These are phyloP conservation scores for Posidonia oceanica DNA, from an alignment of 116 monocot species.

Conservation along the genomic window DNA sequence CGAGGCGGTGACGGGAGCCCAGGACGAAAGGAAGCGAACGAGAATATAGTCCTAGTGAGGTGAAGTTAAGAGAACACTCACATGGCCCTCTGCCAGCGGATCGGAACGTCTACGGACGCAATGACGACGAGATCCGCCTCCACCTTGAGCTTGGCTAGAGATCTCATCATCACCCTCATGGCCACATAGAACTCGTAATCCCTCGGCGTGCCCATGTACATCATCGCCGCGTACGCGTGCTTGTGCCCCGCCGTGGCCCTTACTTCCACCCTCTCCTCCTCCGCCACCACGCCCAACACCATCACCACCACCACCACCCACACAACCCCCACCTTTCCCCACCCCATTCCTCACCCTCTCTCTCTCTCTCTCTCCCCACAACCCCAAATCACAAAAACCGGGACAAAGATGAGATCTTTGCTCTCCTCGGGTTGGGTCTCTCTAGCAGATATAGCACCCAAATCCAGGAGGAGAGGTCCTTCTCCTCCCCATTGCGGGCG, in stretches of 20 bases:
- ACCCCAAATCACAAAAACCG: neutral
- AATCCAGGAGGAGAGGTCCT: neutral
- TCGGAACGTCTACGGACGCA: constrained; percentile 64
- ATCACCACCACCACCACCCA: neutral
- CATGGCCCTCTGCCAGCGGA: constrained; percentile 39
- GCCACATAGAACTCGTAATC: constrained; percentile 99
- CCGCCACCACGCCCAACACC: constrained; percentile 3
- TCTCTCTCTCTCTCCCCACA: neutral
- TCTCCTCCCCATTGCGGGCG: neutral
- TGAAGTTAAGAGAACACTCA: constrained; percentile 13
- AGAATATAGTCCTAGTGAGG: neutral
- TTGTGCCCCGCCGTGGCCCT: constrained; percentile 6
- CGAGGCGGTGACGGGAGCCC: neutral
- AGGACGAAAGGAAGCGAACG: neutral
- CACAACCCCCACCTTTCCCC: constrained; percentile 2
- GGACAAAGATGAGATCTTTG: neutral
- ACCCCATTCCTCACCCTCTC: constrained; percentile 2
- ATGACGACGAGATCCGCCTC: constrained; percentile 82
- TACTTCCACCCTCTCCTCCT: constrained; percentile 8
- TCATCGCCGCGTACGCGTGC: constrained; percentile 93
- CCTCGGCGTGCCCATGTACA: constrained; percentile 99
- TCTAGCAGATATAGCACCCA: neutral
- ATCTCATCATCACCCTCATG: constrained; percentile 59
- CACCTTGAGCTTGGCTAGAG: constrained; percentile 36
- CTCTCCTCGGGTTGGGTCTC: neutral